Base-by-base conservation (phyloP, 202 grass and related monocot genomes). In the Bolboschoenoplectus hybrid region DNA sequence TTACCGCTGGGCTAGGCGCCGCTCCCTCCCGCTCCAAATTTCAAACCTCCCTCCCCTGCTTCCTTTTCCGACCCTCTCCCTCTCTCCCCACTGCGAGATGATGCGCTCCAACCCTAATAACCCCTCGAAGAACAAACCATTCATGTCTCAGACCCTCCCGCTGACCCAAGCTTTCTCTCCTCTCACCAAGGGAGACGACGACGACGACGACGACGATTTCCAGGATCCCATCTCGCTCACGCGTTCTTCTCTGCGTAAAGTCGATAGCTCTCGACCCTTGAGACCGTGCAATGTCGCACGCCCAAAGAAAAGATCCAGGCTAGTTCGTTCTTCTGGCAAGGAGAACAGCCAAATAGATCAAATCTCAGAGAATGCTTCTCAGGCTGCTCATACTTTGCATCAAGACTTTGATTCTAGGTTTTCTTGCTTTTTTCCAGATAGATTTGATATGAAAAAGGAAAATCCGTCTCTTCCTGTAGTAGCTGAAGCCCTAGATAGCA, bases 131-230 rank as follows among this genome's bases (percentile, higher is more conserved):
- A 73, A 76, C 64, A 72, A 53, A 55, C 85, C 75, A 67, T 58
- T 71, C 64, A 43, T 46, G 34, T 11, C 78, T 32, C 64, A 19
- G 58, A 17, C 35, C 12, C 26, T 57, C 56, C 17, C 51, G 81
- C 81, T 65, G 62, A 80, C 75, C 75, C 71, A 72, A 67, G 10
- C 80, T 43, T 41, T 63, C 5, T 9, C 40, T 40, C 79, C 32
- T 56, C 49, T 26, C 38, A 44, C 46, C 6, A 72, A 64, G 12
- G 34, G 41, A 55, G 81, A 51, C 9, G 2, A 17, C 56, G 14
- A 60, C 17, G 90, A 85, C 34, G 89, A 82, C 63, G 92, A 91
- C 81, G 91, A 92, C 82, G 91, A 92, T 90, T 98, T 98, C 74
- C 90, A 89, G 81, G 90, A 76, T 67, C 91, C 89, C 13, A 85